Conservation (phyloP, 1,284 basidiomycete genomes). For the Sporisorium sorghi region DNA sequence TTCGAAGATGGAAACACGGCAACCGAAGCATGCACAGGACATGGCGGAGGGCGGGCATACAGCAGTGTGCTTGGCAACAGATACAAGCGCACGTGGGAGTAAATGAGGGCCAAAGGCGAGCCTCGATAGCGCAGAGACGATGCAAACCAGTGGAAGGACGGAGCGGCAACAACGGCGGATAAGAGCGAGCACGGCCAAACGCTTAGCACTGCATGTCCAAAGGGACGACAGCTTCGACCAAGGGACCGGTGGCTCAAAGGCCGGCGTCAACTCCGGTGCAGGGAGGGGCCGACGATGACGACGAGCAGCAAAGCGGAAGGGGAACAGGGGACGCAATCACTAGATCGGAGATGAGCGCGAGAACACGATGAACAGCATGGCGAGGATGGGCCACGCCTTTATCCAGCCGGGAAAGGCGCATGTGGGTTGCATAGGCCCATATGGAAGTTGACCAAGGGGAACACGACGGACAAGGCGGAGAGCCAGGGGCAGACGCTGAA, state of each 20-base stretch:
- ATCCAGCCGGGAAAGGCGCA: conserved; percentile 1
- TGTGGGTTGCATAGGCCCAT: conserved; percentile 11
- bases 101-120: neutral
- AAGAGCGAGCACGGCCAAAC: neutral
- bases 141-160: neutral
- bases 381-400: neutral
- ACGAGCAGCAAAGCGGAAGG: neutral
- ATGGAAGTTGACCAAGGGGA: conserved; percentile 3
- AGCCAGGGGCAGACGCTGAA: neutral
- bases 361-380: neutral
- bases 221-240: neutral
- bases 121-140: neutral
- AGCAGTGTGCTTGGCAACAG: neutral
- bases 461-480: neutral
- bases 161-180: neutral
- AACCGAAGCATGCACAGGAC: neutral
- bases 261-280: neutral
- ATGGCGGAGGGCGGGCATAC: neutral
- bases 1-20: neutral
- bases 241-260: neutral
- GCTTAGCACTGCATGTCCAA: neutral
- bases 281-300: neutral
- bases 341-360: neutral
- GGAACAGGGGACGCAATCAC: neutral
- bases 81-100: neutral